These are phyloP conservation scores for Fusarium papillatum DNA, from an alignment of 2,329 filamentous ascomycete genomes.

Conservation along the genomic window DNA sequence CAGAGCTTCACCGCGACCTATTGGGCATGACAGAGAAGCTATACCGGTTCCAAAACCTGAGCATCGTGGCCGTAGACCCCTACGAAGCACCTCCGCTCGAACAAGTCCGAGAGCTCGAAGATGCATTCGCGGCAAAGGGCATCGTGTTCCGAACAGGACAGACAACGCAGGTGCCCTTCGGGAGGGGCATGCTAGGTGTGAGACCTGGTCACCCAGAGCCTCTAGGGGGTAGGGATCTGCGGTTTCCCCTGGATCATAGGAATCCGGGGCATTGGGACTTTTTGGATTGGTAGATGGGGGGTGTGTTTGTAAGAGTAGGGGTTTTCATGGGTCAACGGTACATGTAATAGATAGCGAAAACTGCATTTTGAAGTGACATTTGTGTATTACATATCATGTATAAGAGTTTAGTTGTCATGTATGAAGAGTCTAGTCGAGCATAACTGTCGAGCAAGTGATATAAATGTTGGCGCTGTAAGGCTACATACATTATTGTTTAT, in stretches of 20 bases:
- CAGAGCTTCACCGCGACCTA: conserved; percentile 42
- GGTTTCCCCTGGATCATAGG: conserved; percentile 36
- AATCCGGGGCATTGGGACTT: conserved; percentile 28
- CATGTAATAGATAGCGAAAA: conserved; percentile 5
- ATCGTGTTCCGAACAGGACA: conserved; percentile 37
- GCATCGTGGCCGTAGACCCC: conserved; percentile 42
- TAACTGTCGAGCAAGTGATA: background rate
- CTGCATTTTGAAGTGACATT: background rate
- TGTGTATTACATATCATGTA: background rate
- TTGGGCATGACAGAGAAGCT: conserved; percentile 39
- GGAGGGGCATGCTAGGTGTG: conserved; percentile 43
- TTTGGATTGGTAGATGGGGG: conserved; percentile 17
- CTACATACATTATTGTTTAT: background rate
- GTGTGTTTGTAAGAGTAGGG: background rate
- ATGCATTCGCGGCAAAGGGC: conserved; percentile 33
- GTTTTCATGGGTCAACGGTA: conserved; percentile 9
- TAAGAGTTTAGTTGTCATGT: background rate
- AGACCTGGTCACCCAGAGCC: conserved; percentile 40
- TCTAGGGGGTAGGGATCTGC: conserved; percentile 27
- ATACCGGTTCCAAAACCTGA: conserved; percentile 38
- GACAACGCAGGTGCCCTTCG: conserved; percentile 43
- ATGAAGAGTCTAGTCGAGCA: background rate
- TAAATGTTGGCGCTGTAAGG: background rate
- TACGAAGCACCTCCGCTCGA: conserved; percentile 34
- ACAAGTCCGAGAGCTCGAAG: conserved; percentile 36